Base-by-base conservation (phyloP, 805 yeast species). In the Blastobotrys attinorum region DNA sequence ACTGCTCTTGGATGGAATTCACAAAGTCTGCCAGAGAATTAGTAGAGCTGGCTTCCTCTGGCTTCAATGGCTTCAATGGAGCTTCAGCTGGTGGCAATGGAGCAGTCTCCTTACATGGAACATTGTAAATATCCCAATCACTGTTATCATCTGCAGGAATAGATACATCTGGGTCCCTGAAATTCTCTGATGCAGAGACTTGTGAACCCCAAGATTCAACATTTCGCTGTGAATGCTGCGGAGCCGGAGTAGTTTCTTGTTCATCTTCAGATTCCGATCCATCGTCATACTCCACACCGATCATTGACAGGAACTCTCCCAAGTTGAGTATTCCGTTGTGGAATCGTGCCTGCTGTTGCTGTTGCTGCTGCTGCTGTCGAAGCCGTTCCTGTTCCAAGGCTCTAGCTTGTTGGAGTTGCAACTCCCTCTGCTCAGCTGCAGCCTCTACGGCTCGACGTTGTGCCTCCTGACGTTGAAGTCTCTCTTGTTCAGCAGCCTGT, bases 141-240 rank as follows among this genome's bases (percentile, higher is more conserved):
- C 45, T 25, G 31, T 40, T 43, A 13, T 43, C 40, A n/a, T 42
- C 44, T 16, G 32, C 46, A 6, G 50, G 47, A 7, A 42, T 50
- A n/a, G 48, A 46, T 7, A 43, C 50, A 11, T 45, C 47, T 5
- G 47, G 50, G n/a, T 49, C 51, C 22, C 32, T 23, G 13, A 29
- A 43, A 11, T 40, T 50, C 6, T 39, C 44, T 38, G 16, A n/a
- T n/a, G n/a, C n/a, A n/a, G n/a, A n/a, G n/a, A n/a, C n/a, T n/a
- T n/a, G n/a, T n/a, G n/a, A n/a, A n/a, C n/a, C n/a, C n/a, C n/a
- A n/a, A n/a, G n/a, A n/a, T n/a, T n/a, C n/a, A n/a, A n/a, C n/a
- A n/a, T n/a, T n/a, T n/a, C n/a, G n/a, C n/a, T n/a, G n/a, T n/a
- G n/a, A n/a, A n/a, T n/a, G n/a, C n/a, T n/a, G n/a, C n/a, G n/a